These are phyloP conservation scores for Citrus mangshanensis DNA, from an alignment of 345 rosid species.

Conservation along the genomic window DNA sequence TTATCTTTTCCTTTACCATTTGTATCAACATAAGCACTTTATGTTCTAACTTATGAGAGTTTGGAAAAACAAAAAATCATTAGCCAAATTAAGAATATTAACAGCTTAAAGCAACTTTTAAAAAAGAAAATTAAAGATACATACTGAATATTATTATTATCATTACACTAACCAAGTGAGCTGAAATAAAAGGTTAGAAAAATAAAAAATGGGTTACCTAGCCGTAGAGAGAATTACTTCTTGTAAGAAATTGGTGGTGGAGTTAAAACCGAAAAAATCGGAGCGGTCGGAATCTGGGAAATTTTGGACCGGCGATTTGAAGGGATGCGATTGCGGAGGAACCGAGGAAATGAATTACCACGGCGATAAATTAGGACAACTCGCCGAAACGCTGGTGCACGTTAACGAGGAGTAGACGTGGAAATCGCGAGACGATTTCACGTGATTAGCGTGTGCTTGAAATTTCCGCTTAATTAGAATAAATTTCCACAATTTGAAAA, in stretches of 20 bases:
- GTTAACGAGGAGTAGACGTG: constrained; percentile 4
- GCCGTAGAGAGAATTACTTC: background rate
- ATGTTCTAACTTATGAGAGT: background rate
- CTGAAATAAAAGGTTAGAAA: background rate
- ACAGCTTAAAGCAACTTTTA: background rate
- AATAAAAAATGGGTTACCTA: background rate
- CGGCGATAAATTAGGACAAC: constrained; percentile 39
- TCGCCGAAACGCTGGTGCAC: constrained; percentile 4
- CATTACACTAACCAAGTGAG: background rate
- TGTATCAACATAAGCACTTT: background rate
- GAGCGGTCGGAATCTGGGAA: constrained; percentile 30
- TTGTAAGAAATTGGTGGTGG: background rate
- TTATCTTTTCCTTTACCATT: background rate
- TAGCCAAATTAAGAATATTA: background rate
- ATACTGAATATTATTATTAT: background rate
- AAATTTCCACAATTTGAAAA: background rate
- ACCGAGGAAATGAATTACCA: constrained; percentile 43
- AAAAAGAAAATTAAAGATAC: background rate
- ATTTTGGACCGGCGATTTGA: constrained; percentile 30
- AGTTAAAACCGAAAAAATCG: constrained; percentile 2
- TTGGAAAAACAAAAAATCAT: background rate
- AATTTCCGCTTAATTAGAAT: too few relatives aligned
- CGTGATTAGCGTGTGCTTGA: constrained; percentile 25
- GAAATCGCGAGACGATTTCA: constrained; percentile 29
- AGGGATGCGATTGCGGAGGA: background rate